Percentiles rank a stretch among this genome's conserved stretches.
Evolutionary conservation across 2,329 filamentous ascomycete species (phyloP).

Genomic region (Bipolaris gigantea): DNA sequence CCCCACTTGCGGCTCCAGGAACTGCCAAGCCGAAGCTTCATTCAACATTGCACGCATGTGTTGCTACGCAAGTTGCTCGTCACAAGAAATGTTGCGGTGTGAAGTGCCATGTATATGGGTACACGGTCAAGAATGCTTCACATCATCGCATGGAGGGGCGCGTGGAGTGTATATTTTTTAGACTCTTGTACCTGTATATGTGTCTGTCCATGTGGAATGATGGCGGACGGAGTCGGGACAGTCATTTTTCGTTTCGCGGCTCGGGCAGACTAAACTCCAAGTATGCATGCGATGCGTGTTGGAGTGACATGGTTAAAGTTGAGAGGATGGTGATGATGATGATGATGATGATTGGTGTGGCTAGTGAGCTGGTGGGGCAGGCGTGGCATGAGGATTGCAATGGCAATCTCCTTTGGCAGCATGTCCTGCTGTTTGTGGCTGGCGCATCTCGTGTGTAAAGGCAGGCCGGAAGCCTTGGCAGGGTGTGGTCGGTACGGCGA

Average conservation of each 20-base stretch:
- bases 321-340: too few relatives aligned
- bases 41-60: not conserved
- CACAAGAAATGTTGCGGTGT: not conserved
- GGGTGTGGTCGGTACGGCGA: not conserved
- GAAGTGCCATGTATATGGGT: too few relatives aligned
- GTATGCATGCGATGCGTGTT: not conserved
- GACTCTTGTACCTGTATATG: not conserved
- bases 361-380: too few relatives aligned
- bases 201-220: not conserved
- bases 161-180: not conserved
- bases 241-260: not conserved
- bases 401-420: not conserved
- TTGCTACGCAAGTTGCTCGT: not conserved
- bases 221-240: not conserved
- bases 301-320: not conserved
- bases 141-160: not conserved
- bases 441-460: not conserved
- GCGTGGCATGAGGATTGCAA: too few relatives aligned
- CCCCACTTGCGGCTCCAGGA: conserved; percentile 8
- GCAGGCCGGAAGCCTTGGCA: not conserved
- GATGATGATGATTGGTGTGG: too few relatives aligned
- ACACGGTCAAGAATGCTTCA: not conserved
- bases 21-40: not conserved
- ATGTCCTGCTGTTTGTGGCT: not conserved
- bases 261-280: not conserved